Conservation (phyloP, 129 eudicot genomes). For the Calendula officinalis region DNA sequence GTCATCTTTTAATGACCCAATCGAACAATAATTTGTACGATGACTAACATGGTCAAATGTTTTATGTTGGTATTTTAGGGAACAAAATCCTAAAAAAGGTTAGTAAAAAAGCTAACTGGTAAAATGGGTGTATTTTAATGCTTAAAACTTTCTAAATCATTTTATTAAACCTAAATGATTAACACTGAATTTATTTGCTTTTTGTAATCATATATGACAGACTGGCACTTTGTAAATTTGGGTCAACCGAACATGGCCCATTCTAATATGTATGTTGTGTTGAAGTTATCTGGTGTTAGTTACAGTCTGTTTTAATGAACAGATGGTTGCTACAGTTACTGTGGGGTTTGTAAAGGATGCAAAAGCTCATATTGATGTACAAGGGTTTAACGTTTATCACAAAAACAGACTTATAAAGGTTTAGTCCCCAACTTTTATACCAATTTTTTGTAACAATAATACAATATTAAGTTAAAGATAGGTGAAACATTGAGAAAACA, state of each 20-base stretch:
- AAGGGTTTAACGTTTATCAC: slow-evolving; percentile 97
- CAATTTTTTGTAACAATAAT: no score
- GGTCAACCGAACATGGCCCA: not conserved
- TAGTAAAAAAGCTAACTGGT: not conserved
- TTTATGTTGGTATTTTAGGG: not conserved
- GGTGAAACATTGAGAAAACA: no score
- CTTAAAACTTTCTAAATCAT: not conserved
- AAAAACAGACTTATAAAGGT: slow-evolving; percentile 97
- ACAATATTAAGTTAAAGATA: no score
- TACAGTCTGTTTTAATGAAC: slow-evolving; percentile 12
- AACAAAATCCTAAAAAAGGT: not conserved
- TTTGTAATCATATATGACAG: not conserved
- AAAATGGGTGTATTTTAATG: not conserved
- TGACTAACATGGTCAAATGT: not conserved
- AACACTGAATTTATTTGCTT: not conserved
- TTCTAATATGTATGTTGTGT: slow-evolving; percentile 2
- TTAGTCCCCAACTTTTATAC: not conserved
- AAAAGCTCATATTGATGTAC: slow-evolving; percentile 87
- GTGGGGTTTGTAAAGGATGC: slow-evolving; percentile 99
- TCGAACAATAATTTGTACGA: not conserved
- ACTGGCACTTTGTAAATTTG: not conserved
- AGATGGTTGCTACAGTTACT: slow-evolving; percentile 90
- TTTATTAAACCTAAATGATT: not conserved
- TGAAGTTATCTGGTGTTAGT: slow-evolving; percentile 9
- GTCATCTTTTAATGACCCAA: no score